A percentile compares a stretch with the other conserved stretches of the same genome.
Conservation (phyloP, 2,329 filamentous ascomycete genomes). For the Orbilia blumenaviensis region DNA sequence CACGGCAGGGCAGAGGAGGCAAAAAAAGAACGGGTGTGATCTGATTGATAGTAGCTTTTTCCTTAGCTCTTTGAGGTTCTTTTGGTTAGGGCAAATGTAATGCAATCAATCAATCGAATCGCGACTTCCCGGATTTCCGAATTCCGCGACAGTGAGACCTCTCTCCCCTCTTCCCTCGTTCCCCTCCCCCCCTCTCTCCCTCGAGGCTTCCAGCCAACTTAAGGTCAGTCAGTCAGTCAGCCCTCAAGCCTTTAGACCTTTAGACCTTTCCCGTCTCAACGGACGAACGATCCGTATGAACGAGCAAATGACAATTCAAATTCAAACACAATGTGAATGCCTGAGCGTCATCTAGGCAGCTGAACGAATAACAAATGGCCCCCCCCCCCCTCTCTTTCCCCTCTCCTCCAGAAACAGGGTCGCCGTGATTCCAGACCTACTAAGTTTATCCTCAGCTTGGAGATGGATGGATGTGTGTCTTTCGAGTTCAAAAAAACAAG, state of each 20-base stretch:
- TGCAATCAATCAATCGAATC: neutral
- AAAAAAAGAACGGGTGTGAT: neutral
- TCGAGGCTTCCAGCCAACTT: too few relatives aligned
- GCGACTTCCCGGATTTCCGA: neutral
- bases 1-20: neutral
- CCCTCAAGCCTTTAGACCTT: neutral
- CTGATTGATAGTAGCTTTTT: conserved; percentile 11
- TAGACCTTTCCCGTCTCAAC: neutral
- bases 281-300: neutral
- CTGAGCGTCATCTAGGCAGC: neutral
- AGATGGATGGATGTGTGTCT: neutral
- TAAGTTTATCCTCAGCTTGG: neutral
- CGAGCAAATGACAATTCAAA: neutral
- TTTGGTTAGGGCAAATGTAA: conserved; percentile 4
- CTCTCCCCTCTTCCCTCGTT: neutral
- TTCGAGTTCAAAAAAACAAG: neutral
- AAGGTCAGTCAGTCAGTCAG: too few relatives aligned
- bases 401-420: too few relatives aligned
- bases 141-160: conserved; percentile 1
- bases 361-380: too few relatives aligned
- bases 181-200: too few relatives aligned
- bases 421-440: too few relatives aligned
- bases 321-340: too few relatives aligned
- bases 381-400: too few relatives aligned
- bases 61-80: neutral